Percentiles rank a stretch among this genome's conserved stretches.
phyloP scores from a whole-genome alignment of 768 basidiomycete genomes.

The Tylopilus vinaceipallidus region DNA sequence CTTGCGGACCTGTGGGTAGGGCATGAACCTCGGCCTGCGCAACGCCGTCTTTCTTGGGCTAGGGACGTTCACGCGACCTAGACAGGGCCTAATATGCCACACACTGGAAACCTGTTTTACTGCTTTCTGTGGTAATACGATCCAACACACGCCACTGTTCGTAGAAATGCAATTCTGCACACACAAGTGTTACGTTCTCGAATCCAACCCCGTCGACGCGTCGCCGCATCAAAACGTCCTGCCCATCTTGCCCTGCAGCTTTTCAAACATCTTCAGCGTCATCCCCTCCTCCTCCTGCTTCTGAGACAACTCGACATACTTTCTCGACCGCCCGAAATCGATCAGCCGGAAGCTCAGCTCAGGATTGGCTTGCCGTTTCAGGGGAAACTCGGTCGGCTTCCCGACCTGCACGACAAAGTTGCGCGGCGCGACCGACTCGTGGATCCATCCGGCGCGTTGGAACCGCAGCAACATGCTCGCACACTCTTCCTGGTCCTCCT shows the following conservation, averaged over 20 bases:
- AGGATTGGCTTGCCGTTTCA: not conserved
- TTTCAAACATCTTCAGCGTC: conserved; percentile 4
- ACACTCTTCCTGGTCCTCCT: conserved; percentile 42
- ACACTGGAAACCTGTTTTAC: too few species aligned
- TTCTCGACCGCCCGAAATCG: conserved; percentile 45
- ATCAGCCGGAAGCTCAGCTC: conserved; percentile 45
- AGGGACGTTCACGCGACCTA: too few species aligned
- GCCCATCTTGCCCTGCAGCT: not conserved
- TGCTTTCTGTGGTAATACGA: too few species aligned
- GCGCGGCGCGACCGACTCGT: conserved; percentile 40
- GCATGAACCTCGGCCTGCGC: too few species aligned
- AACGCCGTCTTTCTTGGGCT: too few species aligned
- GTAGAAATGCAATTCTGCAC: too few species aligned
- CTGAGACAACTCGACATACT: not conserved
- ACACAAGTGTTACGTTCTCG: too few species aligned
- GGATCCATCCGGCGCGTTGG: conserved; percentile 37
- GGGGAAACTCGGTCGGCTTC: conserved; percentile 32
- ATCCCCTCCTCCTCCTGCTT: conserved; percentile 5
- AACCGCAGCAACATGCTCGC: conserved; percentile 40
- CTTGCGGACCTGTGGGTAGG: too few species aligned
- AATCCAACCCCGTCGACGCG: too few species aligned
- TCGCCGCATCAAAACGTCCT: too few species aligned
- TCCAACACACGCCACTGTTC: too few species aligned
- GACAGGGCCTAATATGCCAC: too few species aligned
- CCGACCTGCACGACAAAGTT: conserved; percentile 47